Conservation (phyloP, 257 asterid genomes). For the Solanum stenotomum region DNA sequence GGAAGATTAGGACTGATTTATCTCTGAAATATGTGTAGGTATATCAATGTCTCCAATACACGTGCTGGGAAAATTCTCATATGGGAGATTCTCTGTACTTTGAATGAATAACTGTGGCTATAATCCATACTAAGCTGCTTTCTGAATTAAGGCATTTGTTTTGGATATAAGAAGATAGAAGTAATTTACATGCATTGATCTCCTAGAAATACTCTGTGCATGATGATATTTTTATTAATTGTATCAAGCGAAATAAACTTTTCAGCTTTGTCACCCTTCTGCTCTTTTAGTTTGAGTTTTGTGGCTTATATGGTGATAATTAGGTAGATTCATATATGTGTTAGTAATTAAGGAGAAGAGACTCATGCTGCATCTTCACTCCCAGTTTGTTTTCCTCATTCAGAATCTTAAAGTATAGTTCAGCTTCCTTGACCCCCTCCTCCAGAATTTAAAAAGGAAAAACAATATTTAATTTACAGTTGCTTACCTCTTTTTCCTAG, state of each 20-base stretch:
- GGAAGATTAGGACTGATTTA: neutral
- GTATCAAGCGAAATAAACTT: neutral
- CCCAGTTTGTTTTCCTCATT: neutral
- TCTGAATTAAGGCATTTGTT: no score
- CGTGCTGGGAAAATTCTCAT: neutral
- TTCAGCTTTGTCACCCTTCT: neutral
- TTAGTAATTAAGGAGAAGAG: neutral
- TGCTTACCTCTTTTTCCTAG: neutral
- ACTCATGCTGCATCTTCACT: neutral
- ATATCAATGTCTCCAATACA: neutral
- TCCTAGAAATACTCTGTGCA: no score
- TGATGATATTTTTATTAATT: neutral
- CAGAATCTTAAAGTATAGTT: neutral
- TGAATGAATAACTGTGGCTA: neutral
- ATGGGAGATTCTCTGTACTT: neutral
- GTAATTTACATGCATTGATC: no score
- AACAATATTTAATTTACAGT: neutral
- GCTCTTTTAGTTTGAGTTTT: neutral
- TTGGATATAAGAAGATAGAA: no score
- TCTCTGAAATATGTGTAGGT: neutral
- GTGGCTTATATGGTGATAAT: neutral
- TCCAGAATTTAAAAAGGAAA: neutral
- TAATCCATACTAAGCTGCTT: neutral
- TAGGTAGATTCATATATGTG: neutral
- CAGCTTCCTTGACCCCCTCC: neutral